Evolutionary conservation across 352 stramenopile genomes (phyloP).

Genomic region (Globisporangium barbulae): DNA sequence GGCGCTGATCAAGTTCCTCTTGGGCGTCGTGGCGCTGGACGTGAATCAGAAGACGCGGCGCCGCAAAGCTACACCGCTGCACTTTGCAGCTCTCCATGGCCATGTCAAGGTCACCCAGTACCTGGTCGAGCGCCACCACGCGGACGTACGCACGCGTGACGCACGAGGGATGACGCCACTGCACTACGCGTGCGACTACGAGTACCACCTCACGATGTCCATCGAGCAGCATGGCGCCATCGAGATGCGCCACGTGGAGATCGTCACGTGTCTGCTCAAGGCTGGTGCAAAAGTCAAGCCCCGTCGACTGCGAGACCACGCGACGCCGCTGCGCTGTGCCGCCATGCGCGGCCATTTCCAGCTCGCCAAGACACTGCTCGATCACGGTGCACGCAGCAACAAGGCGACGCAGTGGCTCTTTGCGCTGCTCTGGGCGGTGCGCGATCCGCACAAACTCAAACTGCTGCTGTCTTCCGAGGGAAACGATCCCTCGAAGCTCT

Average conservation of each 20-base stretch:
- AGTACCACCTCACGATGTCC: slow-evolving; percentile 18
- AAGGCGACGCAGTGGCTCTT: slow-evolving; percentile 21
- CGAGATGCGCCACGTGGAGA: slow-evolving; percentile 21
- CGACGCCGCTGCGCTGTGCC: slow-evolving; percentile 31
- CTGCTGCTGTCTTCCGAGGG: slow-evolving; percentile 19
- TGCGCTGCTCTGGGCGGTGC: slow-evolving; percentile 16
- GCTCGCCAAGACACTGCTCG: slow-evolving; percentile 30
- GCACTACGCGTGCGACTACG: slow-evolving; percentile 34
- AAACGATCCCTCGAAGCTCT: background rate
- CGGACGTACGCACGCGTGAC: slow-evolving; percentile 23
- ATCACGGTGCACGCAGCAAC: slow-evolving; percentile 24
- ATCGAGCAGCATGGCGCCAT: slow-evolving; percentile 14
- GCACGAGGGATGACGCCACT: slow-evolving; percentile 35
- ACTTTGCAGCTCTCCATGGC: slow-evolving; percentile 20
- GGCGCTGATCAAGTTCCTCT: slow-evolving; percentile 22
- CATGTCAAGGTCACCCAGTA: slow-evolving; percentile 22
- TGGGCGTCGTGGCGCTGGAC: slow-evolving; percentile 22
- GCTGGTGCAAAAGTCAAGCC: slow-evolving; percentile 22
- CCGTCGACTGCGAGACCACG: slow-evolving; percentile 16
- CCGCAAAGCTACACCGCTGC: slow-evolving; percentile 15
- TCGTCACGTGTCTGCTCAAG: slow-evolving; percentile 23
- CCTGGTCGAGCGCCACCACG: slow-evolving; percentile 23
- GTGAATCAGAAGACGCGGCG: slow-evolving; percentile 14
- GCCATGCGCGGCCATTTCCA: slow-evolving; percentile 27
- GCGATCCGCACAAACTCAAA: slow-evolving; percentile 29